Conservation (phyloP, 495 filamentous ascomycete species). For the Aspergillus hancockii region DNA sequence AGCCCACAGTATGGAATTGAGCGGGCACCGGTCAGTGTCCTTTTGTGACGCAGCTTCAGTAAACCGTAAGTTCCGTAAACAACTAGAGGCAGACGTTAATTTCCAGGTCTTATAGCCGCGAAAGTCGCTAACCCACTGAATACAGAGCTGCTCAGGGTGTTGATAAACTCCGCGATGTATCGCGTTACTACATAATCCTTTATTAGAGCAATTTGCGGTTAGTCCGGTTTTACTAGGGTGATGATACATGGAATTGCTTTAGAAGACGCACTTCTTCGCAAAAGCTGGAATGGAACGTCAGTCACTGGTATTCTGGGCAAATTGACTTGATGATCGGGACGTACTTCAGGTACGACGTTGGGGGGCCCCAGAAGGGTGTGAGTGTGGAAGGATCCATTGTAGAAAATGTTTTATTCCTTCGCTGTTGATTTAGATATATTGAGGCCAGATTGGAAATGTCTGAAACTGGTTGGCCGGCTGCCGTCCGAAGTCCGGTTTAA, state of each 20-base stretch:
- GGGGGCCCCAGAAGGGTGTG: conserved; percentile 18
- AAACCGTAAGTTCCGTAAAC: conserved; percentile 42
- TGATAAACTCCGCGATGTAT: conserved; percentile 60
- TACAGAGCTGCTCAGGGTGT: conserved; percentile 52
- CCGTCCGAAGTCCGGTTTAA: too few species aligned
- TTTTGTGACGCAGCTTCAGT: conserved; percentile 22
- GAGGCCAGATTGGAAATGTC: too few species aligned
- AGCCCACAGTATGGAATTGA: conserved; percentile 51
- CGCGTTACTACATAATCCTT: conserved; percentile 55
- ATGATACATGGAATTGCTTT: neutral
- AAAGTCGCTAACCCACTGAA: conserved; percentile 28
- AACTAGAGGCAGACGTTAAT: conserved; percentile 17
- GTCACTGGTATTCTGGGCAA: neutral
- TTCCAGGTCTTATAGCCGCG: neutral
- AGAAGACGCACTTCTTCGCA: conserved; percentile 19
- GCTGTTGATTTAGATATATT: too few species aligned
- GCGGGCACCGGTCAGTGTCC: conserved; percentile 15
- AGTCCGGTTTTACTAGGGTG: neutral
- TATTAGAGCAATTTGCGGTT: neutral
- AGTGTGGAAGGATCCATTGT: conserved; percentile 1
- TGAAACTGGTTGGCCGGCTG: too few species aligned
- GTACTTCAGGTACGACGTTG: conserved; percentile 17
- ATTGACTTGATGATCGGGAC: neutral
- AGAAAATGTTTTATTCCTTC: too few species aligned
- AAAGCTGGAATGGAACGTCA: conserved; percentile 10